Evolutionary conservation across 352 stramenopile species (phyloP), one percentile per base, ranked within the genome.

Genomic region (Blastocystis sp.): DNA sequence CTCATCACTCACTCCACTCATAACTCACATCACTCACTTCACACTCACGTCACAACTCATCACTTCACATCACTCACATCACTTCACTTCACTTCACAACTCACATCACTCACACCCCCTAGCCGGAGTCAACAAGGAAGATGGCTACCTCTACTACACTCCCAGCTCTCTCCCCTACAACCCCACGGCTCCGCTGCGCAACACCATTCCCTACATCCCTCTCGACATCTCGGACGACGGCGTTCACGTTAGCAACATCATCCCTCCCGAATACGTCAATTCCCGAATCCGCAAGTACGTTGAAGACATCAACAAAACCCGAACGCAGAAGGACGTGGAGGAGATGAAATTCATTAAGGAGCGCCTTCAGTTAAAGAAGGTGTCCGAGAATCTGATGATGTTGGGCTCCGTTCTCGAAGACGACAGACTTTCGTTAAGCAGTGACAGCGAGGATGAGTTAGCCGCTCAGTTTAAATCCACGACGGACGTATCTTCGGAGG

Each of bases 101-200:
- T 55, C 41, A 55, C 41, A 55, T 55, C 45, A 55, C 45, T 19
- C 45, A 55, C 45, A 19, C 45, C 45, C 13, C n/a, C 13, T 51
- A 67, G 51, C 74, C 16, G 55, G 29, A 29, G 35, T 21, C 3
- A 24, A 16, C 6, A 85, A 85, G 31, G 74, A 85, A 1, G 74
- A 85, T 3, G 74, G 74, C 4, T 85, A 67, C 66, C 60, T 85
- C 10, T 85, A 85, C 31, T 85, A 85, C 19, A 85, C 65, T 41
- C 74, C 74, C 4, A 59, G 31, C 31, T 85, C 74, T 1, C 33
- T 85, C 9, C 74, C 74, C 12, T 85, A 85, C 33, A 85, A 85
- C 31, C 50, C 74, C 29, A 67, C 74, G 9, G 55, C 74, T 16
- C 74, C 74, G 10, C 41, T 85, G 29, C 74, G 74, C 4, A 85